Base-by-base conservation (phyloP, 768 basidiomycete genomes). In the Lepiota subincarnata region DNA sequence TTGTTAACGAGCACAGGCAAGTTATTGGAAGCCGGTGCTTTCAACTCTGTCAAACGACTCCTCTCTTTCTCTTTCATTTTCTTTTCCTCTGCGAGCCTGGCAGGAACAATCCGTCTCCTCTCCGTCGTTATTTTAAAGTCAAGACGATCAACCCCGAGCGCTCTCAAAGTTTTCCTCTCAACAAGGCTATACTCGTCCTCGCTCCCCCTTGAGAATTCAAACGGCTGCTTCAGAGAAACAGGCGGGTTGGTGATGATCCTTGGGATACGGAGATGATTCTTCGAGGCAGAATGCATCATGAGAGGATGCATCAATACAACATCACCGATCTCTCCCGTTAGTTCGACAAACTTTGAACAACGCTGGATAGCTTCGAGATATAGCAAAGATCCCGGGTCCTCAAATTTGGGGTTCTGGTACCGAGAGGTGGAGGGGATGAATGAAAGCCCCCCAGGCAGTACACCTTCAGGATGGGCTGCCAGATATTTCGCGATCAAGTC, bases 161-260 rank as follows among this genome's bases (percentile, higher is more conserved):
- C 81, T 50, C 66, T 70, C 41, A 85, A 57, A 28, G 82, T 85
- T 71, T 81, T 83, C 57, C 65, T 70, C 63, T 84, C 84, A 13
- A 84, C 83, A 10, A 84, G 59, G 53, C 78, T 82, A 58, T 74
- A 84, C 14, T 80, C 77, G 0, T 70, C 66, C 11, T 70, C 68
- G 58, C 77, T 63, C 22, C 67, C 69, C 39, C 77, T 68, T 37
- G 71, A 59, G 58, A 83, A 81, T 34, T 74, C 70, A 65, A 85
- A 84, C 18, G 83, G 82, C 54, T 76, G 68, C 47, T 71, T 73
- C 47, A 83, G 66, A 35, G 75, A 67, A 6, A 83, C 81, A 3
- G 83, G 82, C 49, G 84, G 83, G 58, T 86, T 86, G 40, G 83
- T 83, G 62, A 86, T 86, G 50, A 86, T 70, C 56, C 83, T 71